These are phyloP conservation scores for Colletotrichum cuscutae DNA, from an alignment of 2,329 filamentous ascomycete species.

Conservation along the genomic window DNA sequence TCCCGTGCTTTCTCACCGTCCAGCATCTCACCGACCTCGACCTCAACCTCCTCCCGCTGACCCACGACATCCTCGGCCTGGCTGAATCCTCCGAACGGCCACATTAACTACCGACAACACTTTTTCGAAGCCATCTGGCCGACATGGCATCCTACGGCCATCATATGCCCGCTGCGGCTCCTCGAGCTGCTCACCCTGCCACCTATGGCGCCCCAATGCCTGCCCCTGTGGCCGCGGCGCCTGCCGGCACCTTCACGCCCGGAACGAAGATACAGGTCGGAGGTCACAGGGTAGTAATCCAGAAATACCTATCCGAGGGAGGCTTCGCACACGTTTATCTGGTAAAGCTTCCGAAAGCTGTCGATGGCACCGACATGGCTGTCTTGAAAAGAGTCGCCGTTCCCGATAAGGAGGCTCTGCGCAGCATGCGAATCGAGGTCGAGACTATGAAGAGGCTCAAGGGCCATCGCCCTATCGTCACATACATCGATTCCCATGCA, in stretches of 20 bases:
- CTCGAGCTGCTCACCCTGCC: conserved; percentile 46
- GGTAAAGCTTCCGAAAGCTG: conserved; percentile 82
- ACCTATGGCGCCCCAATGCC: conserved; percentile 56
- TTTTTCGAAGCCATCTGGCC: not conserved
- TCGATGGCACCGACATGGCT: conserved; percentile 82
- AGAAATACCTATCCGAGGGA: conserved; percentile 97
- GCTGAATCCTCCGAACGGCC: conserved; percentile 9
- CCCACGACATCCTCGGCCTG: conserved; percentile 4
- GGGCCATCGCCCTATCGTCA: conserved; percentile 95
- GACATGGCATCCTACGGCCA: conserved; percentile 35
- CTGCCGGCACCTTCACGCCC: conserved; percentile 89
- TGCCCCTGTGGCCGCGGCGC: conserved; percentile 54
- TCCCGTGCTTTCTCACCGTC: conserved; percentile 10
- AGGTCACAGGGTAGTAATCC: conserved; percentile 90
- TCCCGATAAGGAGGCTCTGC: conserved; percentile 92
- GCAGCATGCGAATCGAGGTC: conserved; percentile 97
- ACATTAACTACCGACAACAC: conserved; percentile 2
- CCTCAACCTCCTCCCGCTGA: conserved; percentile 9
- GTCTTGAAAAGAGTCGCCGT: conserved; percentile 96
- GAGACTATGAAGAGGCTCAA: conserved; percentile 99
- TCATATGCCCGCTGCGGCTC: conserved; percentile 31
- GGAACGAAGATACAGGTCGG: conserved; percentile 98
- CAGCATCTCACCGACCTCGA: conserved; percentile 18
- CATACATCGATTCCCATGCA: conserved; percentile 97
- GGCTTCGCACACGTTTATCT: conserved; percentile 99